Evolutionary conservation across 2,329 filamentous ascomycete species (phyloP), one percentile per base, ranked within the genome.

Genomic region (Venturiaceae sp.): DNA sequence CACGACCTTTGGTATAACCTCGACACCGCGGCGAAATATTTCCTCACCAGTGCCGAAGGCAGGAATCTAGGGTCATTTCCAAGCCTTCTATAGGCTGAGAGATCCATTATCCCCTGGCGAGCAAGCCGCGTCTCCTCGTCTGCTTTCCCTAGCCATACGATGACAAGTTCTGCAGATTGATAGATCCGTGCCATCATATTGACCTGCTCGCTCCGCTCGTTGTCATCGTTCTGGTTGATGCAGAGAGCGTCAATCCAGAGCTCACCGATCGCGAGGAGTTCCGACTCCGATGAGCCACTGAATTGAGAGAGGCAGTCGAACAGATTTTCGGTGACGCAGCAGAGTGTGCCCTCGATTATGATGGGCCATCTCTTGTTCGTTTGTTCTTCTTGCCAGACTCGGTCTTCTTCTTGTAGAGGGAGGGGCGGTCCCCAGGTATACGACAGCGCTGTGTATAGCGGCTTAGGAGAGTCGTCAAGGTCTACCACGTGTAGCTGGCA

Each of bases 201-300:
- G 3, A 57, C 54, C 39, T 57, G 36, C 19, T 21, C 3, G 7
- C 21, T 44, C 5, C 33, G 23, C n/a, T 57, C 54, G 3, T 26
- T 36, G 7, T 57, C 33, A 26, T 57, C 37, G 13, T 46, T 19
- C 32, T 57, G 54, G 34, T 57, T 47, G 36, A 57, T 47, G 28
- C 36, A 44, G 11, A 57, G 19, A 23, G n/a, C 23, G n/a, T 57
- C 54, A 13, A 47, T 36, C 54, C 54, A 57, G 34, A 57, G n/a
- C 3, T 9, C 11, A 4, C 36, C 36, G n/a, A n/a, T n/a, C 16
- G 4, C 7, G 37, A 19, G 23, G 4, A 19, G n/a, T 11, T 41
- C 37, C n/a, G n/a, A n/a, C 11, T 21, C 37, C 37, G 37, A 3
- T 19, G 37, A 41, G 3, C n/a, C 3, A 41, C 11, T 21, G n/a